These are phyloP conservation scores for Pseudogymnoascus sp. DNA, from an alignment of 2,329 filamentous ascomycete species.

Conservation along the genomic window DNA sequence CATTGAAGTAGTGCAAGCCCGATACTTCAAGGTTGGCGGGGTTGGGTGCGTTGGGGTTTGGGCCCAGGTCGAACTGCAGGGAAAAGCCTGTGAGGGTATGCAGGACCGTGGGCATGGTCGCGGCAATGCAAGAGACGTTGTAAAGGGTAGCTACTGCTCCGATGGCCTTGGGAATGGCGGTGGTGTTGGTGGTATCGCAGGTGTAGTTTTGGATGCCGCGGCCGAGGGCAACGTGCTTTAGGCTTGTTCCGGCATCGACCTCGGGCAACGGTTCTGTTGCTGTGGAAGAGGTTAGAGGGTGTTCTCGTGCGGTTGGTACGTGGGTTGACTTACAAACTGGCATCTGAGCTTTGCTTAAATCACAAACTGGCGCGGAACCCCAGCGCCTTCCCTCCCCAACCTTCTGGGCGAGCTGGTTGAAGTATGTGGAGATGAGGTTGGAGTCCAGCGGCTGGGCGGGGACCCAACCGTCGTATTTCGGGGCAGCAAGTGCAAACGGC, in stretches of 20 bases:
- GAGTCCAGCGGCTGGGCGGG: constrained; percentile 22
- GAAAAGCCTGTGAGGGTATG: constrained; percentile 55
- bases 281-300: constrained; percentile 27
- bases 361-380: constrained; percentile 39
- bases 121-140: constrained; percentile 74
- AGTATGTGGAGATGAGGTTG: constrained; percentile 47
- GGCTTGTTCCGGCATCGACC: constrained; percentile 48
- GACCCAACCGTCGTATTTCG: constrained; percentile 19
- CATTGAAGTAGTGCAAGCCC: constrained; percentile 75
- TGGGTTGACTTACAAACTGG: constrained; percentile 36
- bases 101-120: constrained; percentile 59
- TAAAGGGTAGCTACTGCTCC: constrained; percentile 80
- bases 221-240: constrained; percentile 76
- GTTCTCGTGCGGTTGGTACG: not conserved
- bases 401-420: constrained; percentile 49
- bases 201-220: constrained; percentile 93
- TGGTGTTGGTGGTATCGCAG: constrained; percentile 54
- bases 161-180: constrained; percentile 50
- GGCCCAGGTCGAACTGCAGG: constrained; percentile 53
- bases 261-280: constrained; percentile 51
- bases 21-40: constrained; percentile 56
- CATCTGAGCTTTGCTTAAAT: constrained; percentile 44
- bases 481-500: constrained; percentile 34
- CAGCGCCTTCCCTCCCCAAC: constrained; percentile 40
- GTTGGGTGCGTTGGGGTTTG: constrained; percentile 33